Evolutionary conservation across 148 eudicot genomes (phyloP).

Genomic region (Camellia sinensis): DNA sequence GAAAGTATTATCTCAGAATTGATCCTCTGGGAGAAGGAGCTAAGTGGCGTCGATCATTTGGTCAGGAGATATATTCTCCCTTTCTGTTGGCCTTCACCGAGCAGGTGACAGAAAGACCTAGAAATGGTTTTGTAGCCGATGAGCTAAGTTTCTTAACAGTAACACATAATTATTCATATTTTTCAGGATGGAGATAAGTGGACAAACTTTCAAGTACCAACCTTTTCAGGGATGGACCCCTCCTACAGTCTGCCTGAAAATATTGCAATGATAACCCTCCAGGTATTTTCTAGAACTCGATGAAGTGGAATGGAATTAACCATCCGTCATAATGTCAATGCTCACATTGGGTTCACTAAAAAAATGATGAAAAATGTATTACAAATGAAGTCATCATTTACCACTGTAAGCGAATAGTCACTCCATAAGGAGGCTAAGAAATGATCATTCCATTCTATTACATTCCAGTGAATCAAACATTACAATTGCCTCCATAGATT

Average conservation of each 20-base stretch:
- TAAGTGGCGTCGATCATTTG: constrained; percentile 85
- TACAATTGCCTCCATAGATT: background rate
- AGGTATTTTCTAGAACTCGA: constrained; percentile 39
- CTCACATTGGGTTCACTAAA: no score
- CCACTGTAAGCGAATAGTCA: no score
- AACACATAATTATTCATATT: constrained; percentile 4
- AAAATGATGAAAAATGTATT: no score
- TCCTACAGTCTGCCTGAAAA: constrained; percentile 84
- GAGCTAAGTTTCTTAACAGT: background rate
- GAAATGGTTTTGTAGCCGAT: background rate
- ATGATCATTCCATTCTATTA: no score
- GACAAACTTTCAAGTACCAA: constrained; percentile 46
- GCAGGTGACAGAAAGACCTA: constrained; percentile 50
- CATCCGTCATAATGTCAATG: no score
- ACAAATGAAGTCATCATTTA: no score
- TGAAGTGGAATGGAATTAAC: background rate
- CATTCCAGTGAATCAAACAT: no score
- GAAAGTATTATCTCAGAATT: constrained; percentile 68
- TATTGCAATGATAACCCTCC: constrained; percentile 86
- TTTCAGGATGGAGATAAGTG: constrained; percentile 39
- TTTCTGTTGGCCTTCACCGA: constrained; percentile 84
- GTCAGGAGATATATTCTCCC: constrained; percentile 93
- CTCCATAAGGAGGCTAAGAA: no score
- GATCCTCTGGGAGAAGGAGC: constrained; percentile 93
- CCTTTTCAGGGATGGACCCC: constrained; percentile 67